A percentile compares a stretch with the other conserved stretches of the same genome.
Conservation (phyloP, 768 basidiomycete species). For the Clavulina sp. region DNA sequence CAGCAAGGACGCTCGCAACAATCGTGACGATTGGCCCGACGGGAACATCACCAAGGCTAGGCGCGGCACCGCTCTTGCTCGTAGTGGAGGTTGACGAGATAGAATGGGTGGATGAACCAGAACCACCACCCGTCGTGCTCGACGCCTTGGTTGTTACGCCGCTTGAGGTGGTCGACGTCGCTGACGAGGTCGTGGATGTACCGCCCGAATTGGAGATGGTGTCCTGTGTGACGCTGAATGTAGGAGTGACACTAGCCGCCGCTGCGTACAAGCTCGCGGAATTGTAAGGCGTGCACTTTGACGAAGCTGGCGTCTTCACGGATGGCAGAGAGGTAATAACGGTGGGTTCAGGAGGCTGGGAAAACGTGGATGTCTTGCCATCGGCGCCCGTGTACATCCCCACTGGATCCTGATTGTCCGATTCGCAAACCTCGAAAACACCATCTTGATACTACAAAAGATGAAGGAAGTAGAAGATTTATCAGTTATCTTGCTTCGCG, state of each 20-base stretch:
- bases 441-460: slow-evolving; percentile 33
- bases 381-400: slow-evolving; percentile 15
- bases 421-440: slow-evolving; percentile 45
- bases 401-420: slow-evolving; percentile 44
- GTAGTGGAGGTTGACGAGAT: no score
- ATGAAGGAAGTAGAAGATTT: background rate
- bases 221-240: background rate
- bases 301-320: slow-evolving; percentile 15
- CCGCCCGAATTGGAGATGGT: no score
- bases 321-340: slow-evolving; percentile 15
- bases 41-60: background rate
- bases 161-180: background rate
- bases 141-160: background rate
- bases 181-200: no score
- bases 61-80: background rate
- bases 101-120: background rate
- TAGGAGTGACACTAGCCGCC: background rate
- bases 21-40: background rate
- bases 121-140: background rate
- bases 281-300: slow-evolving; percentile 14
- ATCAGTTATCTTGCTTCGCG: no score
- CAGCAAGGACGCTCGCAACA: background rate
- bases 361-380: no score
- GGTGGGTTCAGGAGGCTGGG: slow-evolving; percentile 13
- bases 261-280: slow-evolving; percentile 9